Percentiles rank a stretch among this genome's conserved stretches.
phyloP scores from a whole-genome alignment of 208 protist species.

The Plasmodiophora brassicae region DNA sequence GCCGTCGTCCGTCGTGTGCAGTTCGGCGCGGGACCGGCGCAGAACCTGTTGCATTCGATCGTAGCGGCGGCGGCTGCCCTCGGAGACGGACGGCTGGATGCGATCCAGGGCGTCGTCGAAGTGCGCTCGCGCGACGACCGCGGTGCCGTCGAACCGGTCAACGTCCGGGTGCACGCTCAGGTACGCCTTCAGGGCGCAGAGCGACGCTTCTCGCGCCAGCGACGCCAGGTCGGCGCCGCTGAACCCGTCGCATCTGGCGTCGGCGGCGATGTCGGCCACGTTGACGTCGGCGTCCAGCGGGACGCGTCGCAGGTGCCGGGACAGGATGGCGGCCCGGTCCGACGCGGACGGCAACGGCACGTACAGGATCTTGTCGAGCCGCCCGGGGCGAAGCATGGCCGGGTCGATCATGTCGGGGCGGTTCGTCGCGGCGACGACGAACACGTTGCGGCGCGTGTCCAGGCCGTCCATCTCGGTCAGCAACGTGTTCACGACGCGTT shows the following conservation, averaged over 20 bases:
- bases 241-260: constrained; percentile 76
- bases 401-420: constrained; percentile 94
- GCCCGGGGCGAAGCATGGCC: constrained; percentile 92
- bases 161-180: background rate
- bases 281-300: constrained; percentile 73
- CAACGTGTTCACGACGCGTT: constrained; percentile 97
- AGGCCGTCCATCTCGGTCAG: constrained; percentile 95
- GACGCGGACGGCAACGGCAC: constrained; percentile 80
- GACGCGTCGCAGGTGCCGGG: constrained; percentile 73
- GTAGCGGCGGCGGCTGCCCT: background rate
- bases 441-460: constrained; percentile 66
- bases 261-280: constrained; percentile 68
- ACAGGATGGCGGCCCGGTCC: constrained; percentile 79
- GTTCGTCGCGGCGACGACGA: constrained; percentile 96
- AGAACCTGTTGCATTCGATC: constrained; percentile 26
- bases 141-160: background rate
- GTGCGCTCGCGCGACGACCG: background rate
- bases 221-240: constrained; percentile 85
- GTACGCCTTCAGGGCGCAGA: constrained; percentile 35
- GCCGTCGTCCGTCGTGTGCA: too few relatives aligned
- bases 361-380: constrained; percentile 92
- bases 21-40: background rate
- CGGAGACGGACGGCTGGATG: constrained; percentile 46
- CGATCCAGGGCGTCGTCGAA: background rate
- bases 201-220: constrained; percentile 78